Base-by-base conservation (phyloP, 2,329 filamentous ascomycete species). In the Elsinoe necatrix region DNA sequence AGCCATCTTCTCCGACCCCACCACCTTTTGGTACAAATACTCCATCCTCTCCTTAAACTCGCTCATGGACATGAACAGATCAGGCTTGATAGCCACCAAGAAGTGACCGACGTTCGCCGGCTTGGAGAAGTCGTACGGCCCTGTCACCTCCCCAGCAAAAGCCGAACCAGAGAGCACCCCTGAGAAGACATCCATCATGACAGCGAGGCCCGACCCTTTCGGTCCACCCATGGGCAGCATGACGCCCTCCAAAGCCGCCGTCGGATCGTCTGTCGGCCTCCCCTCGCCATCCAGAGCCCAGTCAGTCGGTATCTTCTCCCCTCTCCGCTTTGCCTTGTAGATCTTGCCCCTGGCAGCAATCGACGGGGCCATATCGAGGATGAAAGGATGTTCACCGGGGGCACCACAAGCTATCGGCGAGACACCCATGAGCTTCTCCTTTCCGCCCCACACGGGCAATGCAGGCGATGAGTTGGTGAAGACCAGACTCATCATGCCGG, bases 141-240 rank as follows among this genome's bases (percentile, higher is more conserved):
- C 81, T 0, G 83, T 86, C 16, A 93, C 88, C 64, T 86, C 77
- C 0, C 87, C 87, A 0, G 86, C 89, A 69, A 89, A 93, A 0
- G 87, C 87, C 29, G 83, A 85, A 0, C 87, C 88, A 0, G 86
- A 89, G 0, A 93, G 65, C 0, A 87, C 84, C 0, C 87, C 88
- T 0, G 86, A 90, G 66, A 93, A 92, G 1, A 95, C 85, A 66
- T 93, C 87, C 89, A 93, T 93, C 86, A 90, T 92, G 56, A 93
- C 81, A 0, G 86, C 75, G 39, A 93, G 68, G 0, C 80, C 89
- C 1, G 84, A 87, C 0, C 89, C 89, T 69, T 93, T 93, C 0
- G 88, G 87, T 0, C 89, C 88, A 1, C 87, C 87, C 85, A 93
- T 90, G 0, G 88, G 87, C 18, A 92, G 72, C 88, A 93, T 92